Base-by-base conservation (phyloP, 257 asterid genomes). In the Misopates orontium region DNA sequence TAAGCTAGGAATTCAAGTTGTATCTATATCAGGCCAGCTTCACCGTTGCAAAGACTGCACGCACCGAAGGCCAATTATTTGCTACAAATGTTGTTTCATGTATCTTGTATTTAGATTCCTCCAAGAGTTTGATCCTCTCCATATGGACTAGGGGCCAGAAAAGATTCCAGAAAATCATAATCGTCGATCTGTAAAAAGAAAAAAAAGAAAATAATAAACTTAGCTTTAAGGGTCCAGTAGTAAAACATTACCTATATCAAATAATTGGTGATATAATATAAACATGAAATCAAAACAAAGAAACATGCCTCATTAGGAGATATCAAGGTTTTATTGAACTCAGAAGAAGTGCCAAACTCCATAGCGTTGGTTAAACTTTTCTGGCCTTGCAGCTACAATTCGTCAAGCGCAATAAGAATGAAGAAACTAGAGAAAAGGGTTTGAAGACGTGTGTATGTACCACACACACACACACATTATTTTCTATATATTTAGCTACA, bases 101-200 rank as follows among this genome's bases (percentile, higher is more conserved):
- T 20, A 36, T 36, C 10, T 36, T 25, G 13, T 16, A 28, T 8
- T 53, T 21, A 63, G 10, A 79, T 54, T 62, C 68, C 80, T 22
- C 32, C 62, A 22, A 58, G 56, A 20, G 54, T 50, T 16, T 57
- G 59, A 23, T 69, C 42, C 23, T 77, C 81, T 56, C 32, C 71
- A 60, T 53, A 76, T 16, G 74, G 79, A 0, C 21, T 52, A 53
- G 62, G 17, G 57, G 78, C 80, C 53, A 79, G 80, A 45, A 82
- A 57, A 44, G 82, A 76, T 21, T 71, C 82, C 56, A 79, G 60
- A 48, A 79, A 76, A 4, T 73, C 87, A 50, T 65, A 79, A 21
- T 73, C 80, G 4, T 71, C 78, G 23, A 32, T 51, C 84, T 82
- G 81, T 59, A 28, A 57, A 63, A 25, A 20, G 2, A 1, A 13